Percentiles rank a stretch among this genome's conserved stretches.
These are phyloP conservation scores for Ophiostoma fasciatum DNA, from an alignment of 2,329 filamentous ascomycete species.

Conservation along the genomic window DNA sequence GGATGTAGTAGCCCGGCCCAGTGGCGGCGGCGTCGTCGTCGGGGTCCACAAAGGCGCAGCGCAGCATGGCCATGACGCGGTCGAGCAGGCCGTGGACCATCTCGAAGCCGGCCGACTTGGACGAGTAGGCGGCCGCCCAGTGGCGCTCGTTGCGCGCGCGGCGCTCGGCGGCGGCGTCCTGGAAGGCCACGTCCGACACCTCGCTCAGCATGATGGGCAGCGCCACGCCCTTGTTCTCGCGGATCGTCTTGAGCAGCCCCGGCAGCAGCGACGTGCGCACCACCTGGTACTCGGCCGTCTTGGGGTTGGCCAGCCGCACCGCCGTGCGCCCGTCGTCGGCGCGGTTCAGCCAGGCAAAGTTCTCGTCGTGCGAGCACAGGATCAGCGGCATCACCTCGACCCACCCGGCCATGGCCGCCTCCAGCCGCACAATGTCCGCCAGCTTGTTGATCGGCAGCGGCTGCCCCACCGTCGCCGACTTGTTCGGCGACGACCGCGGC, in stretches of 20 bases:
- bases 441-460: slow-evolving; percentile 91
- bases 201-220: slow-evolving; percentile 90
- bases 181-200: slow-evolving; percentile 80
- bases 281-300: slow-evolving; percentile 85
- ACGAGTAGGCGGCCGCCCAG: slow-evolving; percentile 92
- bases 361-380: slow-evolving; percentile 94
- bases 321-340: slow-evolving; percentile 73
- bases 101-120: slow-evolving; percentile 89
- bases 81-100: slow-evolving; percentile 89
- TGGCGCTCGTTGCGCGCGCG: slow-evolving; percentile 76
- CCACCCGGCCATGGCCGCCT: slow-evolving; percentile 91
- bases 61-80: slow-evolving; percentile 83
- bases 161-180: slow-evolving; percentile 67
- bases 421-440: slow-evolving; percentile 73
- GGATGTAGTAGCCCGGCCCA: slow-evolving; percentile 76
- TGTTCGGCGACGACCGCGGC: slow-evolving; percentile 72
- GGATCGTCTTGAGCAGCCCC: slow-evolving; percentile 81
- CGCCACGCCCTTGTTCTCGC: slow-evolving; percentile 79
- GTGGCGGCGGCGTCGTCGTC: slow-evolving; percentile 49
- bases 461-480: slow-evolving; percentile 72
- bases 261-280: slow-evolving; percentile 77
- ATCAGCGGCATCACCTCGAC: slow-evolving; percentile 91
- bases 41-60: slow-evolving; percentile 60
- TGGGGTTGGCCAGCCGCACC: slow-evolving; percentile 78
- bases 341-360: slow-evolving; percentile 89